phyloP scores from a whole-genome alignment of 2,329 filamentous ascomycete genomes.

The Lachnellula hyalina region DNA sequence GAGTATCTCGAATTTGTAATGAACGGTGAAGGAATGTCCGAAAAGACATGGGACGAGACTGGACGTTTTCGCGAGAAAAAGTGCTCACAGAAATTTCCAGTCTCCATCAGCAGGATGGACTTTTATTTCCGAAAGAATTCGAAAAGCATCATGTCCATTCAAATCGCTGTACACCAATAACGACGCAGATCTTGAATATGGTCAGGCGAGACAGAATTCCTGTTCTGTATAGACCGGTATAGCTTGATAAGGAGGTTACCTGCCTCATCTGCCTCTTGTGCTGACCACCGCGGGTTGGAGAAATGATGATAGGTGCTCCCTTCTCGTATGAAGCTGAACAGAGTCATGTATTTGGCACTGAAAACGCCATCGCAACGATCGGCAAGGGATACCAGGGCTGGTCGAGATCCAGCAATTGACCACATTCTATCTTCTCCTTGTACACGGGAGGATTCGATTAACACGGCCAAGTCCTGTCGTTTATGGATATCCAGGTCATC shows the following conservation, averaged over 20 bases:
- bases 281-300: background rate
- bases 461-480: constrained; percentile 1
- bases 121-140: background rate
- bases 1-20: too few relatives aligned
- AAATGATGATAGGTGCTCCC: background rate
- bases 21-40: too few relatives aligned
- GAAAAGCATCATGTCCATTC: background rate
- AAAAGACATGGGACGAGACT: too few relatives aligned
- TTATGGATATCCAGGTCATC: constrained; percentile 1
- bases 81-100: too few relatives aligned
- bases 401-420: background rate
- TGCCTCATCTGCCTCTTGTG: background rate
- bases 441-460: constrained; percentile 1
- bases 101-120: background rate
- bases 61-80: too few relatives aligned
- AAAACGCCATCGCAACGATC: background rate
- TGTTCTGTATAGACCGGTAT: background rate
- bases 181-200: background rate
- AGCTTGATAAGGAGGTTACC: background rate
- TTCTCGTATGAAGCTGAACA: background rate
- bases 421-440: background rate
- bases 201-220: background rate
- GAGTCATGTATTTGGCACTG: background rate
- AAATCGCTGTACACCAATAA: background rate
- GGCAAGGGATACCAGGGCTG: background rate